Evolutionary conservation across 2,329 filamentous ascomycete genomes (phyloP), one percentile per base, ranked within the genome.

Genomic region (Bipolaris zeicola): DNA sequence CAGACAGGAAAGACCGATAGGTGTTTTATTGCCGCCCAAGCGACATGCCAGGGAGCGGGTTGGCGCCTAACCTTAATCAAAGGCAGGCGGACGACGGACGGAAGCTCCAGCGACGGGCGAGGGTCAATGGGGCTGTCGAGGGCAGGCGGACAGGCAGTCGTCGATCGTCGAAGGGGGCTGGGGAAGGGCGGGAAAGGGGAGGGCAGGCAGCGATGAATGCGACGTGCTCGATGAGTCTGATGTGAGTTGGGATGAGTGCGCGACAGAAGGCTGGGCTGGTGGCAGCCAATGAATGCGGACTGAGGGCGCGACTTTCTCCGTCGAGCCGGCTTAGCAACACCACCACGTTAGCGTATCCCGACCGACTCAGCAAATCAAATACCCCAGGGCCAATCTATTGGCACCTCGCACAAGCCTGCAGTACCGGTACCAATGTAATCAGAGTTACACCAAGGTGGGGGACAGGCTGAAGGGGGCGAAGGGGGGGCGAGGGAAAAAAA

Each of bases 1-100:
- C 50, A 42, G 52, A 52, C 50, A 42, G 52, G 50, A 52, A 48
- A 42, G 20, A 13, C 34, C 38, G 36, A 18, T 36, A 48, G 28
- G 44, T 49, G 51, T 65, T 56, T 61, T 65, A 59, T 69, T 66
- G 69, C 67, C 56, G 65, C 67, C 68, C 68, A 69, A 71, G 67
- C 60, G 55, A 62, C 58, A 65, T 59, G 58, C 54, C 57, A 38
- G 44, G 46, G 49, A 41, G 37, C 28, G 34, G 34, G 64, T 62
- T 70, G 66, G 62, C 62, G 66, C 66, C 66, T 67, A 63, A 65
- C 60, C 49, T 42, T 48, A 51, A 56, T 58, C 44, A 26, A 45
- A 44, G 45, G 37, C 48, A 34, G 52, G 53, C 49, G 16, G 50
- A 31, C n/a, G 28, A 36, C 6, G n/a, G 20, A 41, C 43, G 39